These are phyloP conservation scores for Malus sieversii DNA, from an alignment of 306 rosid species.

Conservation along the genomic window DNA sequence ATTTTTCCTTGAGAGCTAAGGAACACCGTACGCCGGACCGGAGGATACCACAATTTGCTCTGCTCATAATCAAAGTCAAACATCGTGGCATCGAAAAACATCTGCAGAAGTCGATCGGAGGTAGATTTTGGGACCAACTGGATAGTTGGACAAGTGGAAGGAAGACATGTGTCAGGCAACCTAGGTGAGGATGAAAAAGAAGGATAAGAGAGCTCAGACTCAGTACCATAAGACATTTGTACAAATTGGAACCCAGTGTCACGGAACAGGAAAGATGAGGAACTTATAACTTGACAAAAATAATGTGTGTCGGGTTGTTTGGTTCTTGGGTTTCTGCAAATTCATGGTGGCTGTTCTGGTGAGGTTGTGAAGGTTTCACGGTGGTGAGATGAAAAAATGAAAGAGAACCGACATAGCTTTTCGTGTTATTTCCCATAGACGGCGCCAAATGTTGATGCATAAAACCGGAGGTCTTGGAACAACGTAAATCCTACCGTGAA, in stretches of 20 bases:
- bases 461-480: no score
- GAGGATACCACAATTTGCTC: conserved; percentile 91
- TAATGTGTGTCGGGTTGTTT: neutral
- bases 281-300: neutral
- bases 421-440: no score
- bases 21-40: conserved; percentile 46
- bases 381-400: no score
- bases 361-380: no score
- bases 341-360: no score
- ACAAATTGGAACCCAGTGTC: neutral
- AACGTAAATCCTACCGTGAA: no score
- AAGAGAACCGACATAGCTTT: no score
- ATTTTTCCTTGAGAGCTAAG: conserved; percentile 52
- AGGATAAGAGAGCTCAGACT: conserved; percentile 16
- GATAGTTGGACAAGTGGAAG: conserved; percentile 17
- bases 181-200: neutral
- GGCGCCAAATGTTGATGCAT: no score
- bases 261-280: neutral
- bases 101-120: conserved; percentile 52
- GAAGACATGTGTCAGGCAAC: neutral
- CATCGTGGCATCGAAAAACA: conserved; percentile 52
- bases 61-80: conserved; percentile 63
- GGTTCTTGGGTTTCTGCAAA: no score
- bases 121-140: conserved; percentile 47
- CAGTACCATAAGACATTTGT: conserved; percentile 29